These are phyloP conservation scores for Trichosanthes cucumerina DNA, from an alignment of 306 rosid genomes.

Conservation along the genomic window DNA sequence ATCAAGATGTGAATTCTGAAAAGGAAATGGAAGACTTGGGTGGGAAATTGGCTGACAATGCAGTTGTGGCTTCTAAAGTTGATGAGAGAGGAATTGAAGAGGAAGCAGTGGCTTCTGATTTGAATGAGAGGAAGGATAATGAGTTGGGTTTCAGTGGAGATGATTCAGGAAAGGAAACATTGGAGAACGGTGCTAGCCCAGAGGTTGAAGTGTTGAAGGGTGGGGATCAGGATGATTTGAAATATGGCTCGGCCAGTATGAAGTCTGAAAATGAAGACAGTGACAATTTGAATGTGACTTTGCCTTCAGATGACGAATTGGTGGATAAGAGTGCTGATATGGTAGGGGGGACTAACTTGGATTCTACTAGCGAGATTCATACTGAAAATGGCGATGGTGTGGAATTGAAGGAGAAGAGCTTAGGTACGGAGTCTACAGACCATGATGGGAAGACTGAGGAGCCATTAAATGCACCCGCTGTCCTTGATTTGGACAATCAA, in stretches of 20 bases:
- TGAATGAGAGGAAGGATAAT: conserved; percentile 12
- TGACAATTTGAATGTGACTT: conserved; percentile 22
- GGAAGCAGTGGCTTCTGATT: conserved; percentile 20
- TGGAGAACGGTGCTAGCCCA: conserved; percentile 20
- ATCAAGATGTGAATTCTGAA: conserved; percentile 2
- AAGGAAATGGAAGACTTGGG: conserved; percentile 9
- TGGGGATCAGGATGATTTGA: conserved; percentile 21
- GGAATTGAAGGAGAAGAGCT: conserved; percentile 21
- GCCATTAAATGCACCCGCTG: conserved; percentile 17
- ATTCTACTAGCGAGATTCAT: conserved; percentile 20
- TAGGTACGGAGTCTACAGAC: conserved; percentile 8
- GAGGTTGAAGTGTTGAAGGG: conserved; percentile 17
- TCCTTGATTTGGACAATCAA: conserved; percentile 16
- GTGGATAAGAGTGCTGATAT: conserved; percentile 24
- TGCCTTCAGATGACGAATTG: conserved; percentile 12
- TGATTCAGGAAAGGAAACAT: conserved; percentile 26
- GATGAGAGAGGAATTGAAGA: conserved; percentile 27
- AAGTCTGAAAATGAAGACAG: conserved; percentile 29
- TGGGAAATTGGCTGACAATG: conserved; percentile 7
- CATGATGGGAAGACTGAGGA: conserved; percentile 18
- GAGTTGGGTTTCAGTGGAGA: conserved; percentile 13
- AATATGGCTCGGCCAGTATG: conserved; percentile 8
- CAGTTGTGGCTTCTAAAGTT: conserved; percentile 16
- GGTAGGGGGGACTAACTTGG: conserved; percentile 21
- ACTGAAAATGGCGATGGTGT: conserved; percentile 18